These are phyloP conservation scores for Coemansia sp. DNA, from an alignment of 192 early-diverging fungal genomes.

Conservation along the genomic window DNA sequence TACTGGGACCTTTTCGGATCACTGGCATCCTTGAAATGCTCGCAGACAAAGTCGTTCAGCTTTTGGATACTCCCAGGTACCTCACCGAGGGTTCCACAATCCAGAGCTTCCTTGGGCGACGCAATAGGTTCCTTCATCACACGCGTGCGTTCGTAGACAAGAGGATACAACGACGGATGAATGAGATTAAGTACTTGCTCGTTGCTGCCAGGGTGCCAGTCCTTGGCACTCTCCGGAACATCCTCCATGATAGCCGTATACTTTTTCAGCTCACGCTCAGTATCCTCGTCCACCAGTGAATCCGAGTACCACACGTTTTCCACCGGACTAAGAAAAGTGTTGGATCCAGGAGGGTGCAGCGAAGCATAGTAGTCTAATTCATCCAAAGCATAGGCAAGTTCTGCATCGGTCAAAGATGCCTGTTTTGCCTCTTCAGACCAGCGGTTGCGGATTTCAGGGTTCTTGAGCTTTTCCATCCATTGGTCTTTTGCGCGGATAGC, in stretches of 20 bases:
- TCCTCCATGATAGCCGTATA: slow-evolving; percentile 13
- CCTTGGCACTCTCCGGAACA: slow-evolving; percentile 18
- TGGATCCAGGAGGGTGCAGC: slow-evolving; percentile 2
- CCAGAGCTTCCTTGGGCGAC: background rate
- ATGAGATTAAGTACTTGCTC: slow-evolving; percentile 35
- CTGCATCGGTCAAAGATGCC: slow-evolving; percentile 11
- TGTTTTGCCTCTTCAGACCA: background rate
- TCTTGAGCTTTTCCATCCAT: slow-evolving; percentile 20
- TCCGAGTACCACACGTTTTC: slow-evolving; percentile 18
- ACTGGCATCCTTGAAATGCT: background rate
- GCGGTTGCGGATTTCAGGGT: slow-evolving; percentile 1
- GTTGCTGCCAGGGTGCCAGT: slow-evolving; percentile 34
- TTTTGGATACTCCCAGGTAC: background rate
- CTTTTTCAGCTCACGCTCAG: background rate
- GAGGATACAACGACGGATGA: slow-evolving; percentile 39
- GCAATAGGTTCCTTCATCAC: background rate
- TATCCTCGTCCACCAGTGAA: slow-evolving; percentile 1
- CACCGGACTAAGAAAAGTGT: background rate
- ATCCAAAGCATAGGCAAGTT: slow-evolving; percentile 14
- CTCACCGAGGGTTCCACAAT: background rate
- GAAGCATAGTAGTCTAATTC: slow-evolving; percentile 27
- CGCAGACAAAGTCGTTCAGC: background rate
- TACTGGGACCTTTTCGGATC: no score
- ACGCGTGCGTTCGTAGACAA: slow-evolving; percentile 6
- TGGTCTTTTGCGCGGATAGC: slow-evolving; percentile 27